Base-by-base conservation (phyloP, 179 eudicot genomes). In the Vitellaria paradoxa region DNA sequence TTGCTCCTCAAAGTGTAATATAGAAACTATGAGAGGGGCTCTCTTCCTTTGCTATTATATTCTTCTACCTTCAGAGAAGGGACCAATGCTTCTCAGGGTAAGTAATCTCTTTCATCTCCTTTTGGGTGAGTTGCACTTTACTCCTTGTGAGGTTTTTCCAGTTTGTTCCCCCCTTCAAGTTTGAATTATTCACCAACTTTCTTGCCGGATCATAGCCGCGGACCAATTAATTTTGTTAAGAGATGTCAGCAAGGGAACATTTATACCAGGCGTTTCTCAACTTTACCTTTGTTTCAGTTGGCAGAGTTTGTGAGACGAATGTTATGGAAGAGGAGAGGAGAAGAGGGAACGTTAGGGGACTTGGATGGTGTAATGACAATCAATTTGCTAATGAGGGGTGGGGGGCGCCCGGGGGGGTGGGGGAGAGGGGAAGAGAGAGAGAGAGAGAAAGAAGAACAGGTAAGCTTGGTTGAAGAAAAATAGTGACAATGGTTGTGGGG, bases 1-100 rank as follows among this genome's bases (percentile, higher is more conserved):
- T 74, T 93, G 98, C 94, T 85, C 81, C 84, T 87, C 96, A 72
- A 83, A 80, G 70, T 88, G 91, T 85, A 88, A 91, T 75, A 78
- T 89, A 75, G 97, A 91, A 77, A 88, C 87, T 20, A 78, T 81
- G 89, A 87, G 66, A 64, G 87, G 83, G 81, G 82, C 94, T 82
- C 81, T 86, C 78, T 89, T 85, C 76, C 82, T 47, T 61, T 87
- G 90, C 85, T 90, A 88, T 77, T 93, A 93, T 84, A 81, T 93
- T 74, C 93, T 93, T 80, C 85, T 85, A 72, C 98, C 98, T 80
- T 91, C 98, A 68, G 89, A 91, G 55, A 87, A 82, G 64, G 91
- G 93, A 62, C 78, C 78, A 64, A 90, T 93, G 98, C 89, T 93
- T 86, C 90, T 93, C 62, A 82, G 94, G 92, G 97, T 90, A 88